A percentile compares a stretch with the other conserved stretches of the same genome.
phyloP scores from a whole-genome alignment of 2,329 filamentous ascomycete genomes.

The Cordyceps farinosa region DNA sequence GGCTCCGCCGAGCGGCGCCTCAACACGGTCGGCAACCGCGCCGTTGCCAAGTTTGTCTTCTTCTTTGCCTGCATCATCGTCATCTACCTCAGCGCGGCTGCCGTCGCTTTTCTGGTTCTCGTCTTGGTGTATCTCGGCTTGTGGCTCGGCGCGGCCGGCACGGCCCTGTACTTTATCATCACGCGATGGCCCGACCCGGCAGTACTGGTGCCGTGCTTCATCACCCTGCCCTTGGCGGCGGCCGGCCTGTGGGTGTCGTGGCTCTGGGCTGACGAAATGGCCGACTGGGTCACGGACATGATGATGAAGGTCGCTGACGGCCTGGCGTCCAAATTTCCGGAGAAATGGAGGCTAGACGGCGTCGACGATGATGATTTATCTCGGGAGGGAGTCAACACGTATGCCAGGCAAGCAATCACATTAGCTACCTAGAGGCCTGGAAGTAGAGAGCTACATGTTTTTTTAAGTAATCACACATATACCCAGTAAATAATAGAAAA shows the following conservation, averaged over 20 bases:
- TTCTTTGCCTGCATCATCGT: slow-evolving; percentile 14
- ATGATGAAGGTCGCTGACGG: background rate
- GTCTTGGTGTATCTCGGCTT: slow-evolving; percentile 17
- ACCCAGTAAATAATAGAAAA: too few relatives aligned
- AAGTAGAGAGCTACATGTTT: too few relatives aligned
- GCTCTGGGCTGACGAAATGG: slow-evolving; percentile 19
- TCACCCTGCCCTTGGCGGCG: slow-evolving; percentile 19
- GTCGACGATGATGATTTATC: slow-evolving; percentile 23
- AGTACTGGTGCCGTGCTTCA: slow-evolving; percentile 27
- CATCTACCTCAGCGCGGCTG: background rate
- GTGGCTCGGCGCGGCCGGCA: slow-evolving; percentile 22
- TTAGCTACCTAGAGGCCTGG: background rate
- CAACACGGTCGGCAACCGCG: slow-evolving; percentile 27
- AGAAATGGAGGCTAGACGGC: slow-evolving; percentile 20
- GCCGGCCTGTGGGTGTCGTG: slow-evolving; percentile 17
- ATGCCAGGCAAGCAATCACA: slow-evolving; percentile 20
- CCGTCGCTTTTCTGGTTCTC: slow-evolving; percentile 10
- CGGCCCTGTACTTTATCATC: slow-evolving; percentile 28
- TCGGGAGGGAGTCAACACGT: slow-evolving; percentile 22
- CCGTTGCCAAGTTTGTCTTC: slow-evolving; percentile 22
- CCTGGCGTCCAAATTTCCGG: slow-evolving; percentile 11
- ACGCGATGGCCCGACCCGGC: slow-evolving; percentile 27
- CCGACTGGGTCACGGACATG: background rate
- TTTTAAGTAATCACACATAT: background rate
- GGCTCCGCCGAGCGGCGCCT: slow-evolving; percentile 24